Evolutionary conservation across 371 early-diverging fungal species (phyloP).

Genomic region (Thermomucor indicae-seudaticae): DNA sequence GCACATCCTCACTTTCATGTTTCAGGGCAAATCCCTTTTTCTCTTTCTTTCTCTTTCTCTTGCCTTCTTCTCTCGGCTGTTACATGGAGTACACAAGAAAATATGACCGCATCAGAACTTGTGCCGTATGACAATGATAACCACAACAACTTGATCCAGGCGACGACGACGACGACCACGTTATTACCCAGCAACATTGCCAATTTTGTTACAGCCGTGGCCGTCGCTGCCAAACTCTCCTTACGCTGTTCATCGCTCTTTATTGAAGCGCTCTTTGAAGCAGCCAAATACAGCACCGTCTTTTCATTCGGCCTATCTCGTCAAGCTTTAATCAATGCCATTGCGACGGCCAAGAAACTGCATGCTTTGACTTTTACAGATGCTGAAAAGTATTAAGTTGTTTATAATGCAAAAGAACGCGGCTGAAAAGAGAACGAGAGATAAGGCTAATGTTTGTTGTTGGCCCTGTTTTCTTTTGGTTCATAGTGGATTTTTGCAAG

Average conservation of each 20-base stretch:
- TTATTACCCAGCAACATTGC: slow-evolving; percentile 44
- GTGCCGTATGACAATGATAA: too few species aligned
- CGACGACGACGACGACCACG: slow-evolving; percentile 11
- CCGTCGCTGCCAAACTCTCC: slow-evolving; percentile 39
- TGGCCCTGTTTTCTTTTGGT: not conserved
- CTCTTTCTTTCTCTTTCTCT: slow-evolving; percentile 7
- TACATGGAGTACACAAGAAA: too few species aligned
- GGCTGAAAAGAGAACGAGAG: not conserved
- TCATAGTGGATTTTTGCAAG: slow-evolving; percentile 42
- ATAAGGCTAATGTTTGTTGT: not conserved
- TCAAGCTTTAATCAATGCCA: slow-evolving; percentile 51
- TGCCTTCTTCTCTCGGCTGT: not conserved
- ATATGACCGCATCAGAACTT: not conserved
- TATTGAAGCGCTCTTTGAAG: slow-evolving; percentile 53
- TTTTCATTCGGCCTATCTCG: slow-evolving; percentile 55
- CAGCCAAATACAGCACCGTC: slow-evolving; percentile 58
- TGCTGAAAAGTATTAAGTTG: slow-evolving; percentile 11
- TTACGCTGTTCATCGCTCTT: slow-evolving; percentile 38
- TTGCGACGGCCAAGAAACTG: slow-evolving; percentile 52
- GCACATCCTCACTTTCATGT: too few species aligned
- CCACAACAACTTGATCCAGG: not conserved
- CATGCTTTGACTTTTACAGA: slow-evolving; percentile 31
- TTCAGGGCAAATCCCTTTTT: too few species aligned
- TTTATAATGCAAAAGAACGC: not conserved
- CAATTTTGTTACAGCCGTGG: slow-evolving; percentile 30